These are phyloP conservation scores for Pichia ethanolica DNA, from an alignment of 805 yeast genomes.

Conservation along the genomic window DNA sequence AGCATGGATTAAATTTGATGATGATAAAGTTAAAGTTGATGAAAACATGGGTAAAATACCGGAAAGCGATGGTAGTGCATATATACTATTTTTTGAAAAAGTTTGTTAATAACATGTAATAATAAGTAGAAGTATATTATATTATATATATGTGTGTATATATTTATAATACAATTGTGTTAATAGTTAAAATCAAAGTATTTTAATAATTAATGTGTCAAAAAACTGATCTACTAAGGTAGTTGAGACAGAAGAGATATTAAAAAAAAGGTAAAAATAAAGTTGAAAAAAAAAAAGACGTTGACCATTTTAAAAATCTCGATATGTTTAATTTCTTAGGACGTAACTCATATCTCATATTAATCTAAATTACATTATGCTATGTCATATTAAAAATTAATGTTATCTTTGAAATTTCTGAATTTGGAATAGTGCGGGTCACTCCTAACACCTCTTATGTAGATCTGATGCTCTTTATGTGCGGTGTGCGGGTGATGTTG, in stretches of 20 bases:
- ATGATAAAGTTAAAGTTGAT: conserved; percentile 2
- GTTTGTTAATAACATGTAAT: background rate
- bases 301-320: too few species aligned
- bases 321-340: too few species aligned
- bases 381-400: background rate
- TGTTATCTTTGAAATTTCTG: conserved; percentile 2
- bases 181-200: too few species aligned
- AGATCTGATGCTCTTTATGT: background rate
- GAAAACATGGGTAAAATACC: background rate
- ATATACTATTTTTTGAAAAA: conserved; percentile 9
- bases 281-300: background rate
- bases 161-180: background rate
- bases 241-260: background rate
- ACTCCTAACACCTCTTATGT: background rate
- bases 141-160: background rate
- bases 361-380: too few species aligned
- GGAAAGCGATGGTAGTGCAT: conserved; percentile 10
- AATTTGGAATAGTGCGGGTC: background rate
- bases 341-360: too few species aligned
- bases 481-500: background rate
- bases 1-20: conserved; percentile 11
- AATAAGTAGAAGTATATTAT: background rate
- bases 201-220: too few species aligned
- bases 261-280: background rate
- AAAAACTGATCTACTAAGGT: too few species aligned